Evolutionary conservation across 2,329 filamentous ascomycete species (phyloP), one percentile per base, ranked within the genome.

Genomic region (Neofusicoccum cordaticola): DNA sequence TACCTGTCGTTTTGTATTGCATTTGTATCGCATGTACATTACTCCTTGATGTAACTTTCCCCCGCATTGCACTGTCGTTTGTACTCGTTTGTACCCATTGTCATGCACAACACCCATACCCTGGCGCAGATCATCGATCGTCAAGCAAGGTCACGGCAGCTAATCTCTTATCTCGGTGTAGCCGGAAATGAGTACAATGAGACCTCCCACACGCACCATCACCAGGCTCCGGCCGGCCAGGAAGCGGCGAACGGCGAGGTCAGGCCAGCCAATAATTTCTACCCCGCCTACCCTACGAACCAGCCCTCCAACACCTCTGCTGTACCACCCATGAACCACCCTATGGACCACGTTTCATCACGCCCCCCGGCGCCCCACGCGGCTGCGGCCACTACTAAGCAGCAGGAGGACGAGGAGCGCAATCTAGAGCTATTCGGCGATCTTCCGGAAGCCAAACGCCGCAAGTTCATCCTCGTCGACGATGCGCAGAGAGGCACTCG

Each of bases 381-480:
- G 19, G 72, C 77, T 42, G 74, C 82, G 12, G 74, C 78, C 7
- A 75, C 79, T 44, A 78, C 77, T n/a, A 76, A 75, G 35, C 79
- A 80, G 68, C 78, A 85, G 69, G 82, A 85, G 66, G 81, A 84
- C 67, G 83, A 88, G 71, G 85, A 86, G 67, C 74, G 76, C 81
- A 89, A 83, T 61, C 85, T 88, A 15, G 87, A 88, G 56, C 86
- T 97, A 50, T 97, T 97, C 76, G 92, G 92, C 56, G 90, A 95
- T 69, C 85, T 97, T 61, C 93, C 93, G 1, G 92, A 95, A 72
- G 88, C 90, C 61, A 97, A 96, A 81, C 92, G 92, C 73, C 90
- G 94, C 74, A 98, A 97, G 78, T 98, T 98, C 78, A 97, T 98
- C 70, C 86, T 98, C 9, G 93, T 98, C 34, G 93, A 97, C 69